A percentile compares a stretch with the other conserved stretches of the same genome.
Conservation (phyloP, 1,139 yeast species). For the Lodderomyces jiufengensis region DNA sequence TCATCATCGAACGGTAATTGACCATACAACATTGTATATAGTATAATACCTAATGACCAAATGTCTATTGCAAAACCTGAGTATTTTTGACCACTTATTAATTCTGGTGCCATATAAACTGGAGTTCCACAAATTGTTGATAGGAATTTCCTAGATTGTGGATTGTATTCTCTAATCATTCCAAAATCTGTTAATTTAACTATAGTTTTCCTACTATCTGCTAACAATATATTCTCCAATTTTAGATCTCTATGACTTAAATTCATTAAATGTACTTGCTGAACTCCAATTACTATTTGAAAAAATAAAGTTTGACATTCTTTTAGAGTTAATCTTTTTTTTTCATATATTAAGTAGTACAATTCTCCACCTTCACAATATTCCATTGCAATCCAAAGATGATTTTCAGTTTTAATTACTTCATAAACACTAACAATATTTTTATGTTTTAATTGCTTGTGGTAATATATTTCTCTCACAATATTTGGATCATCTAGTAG, state of each 20-base stretch:
- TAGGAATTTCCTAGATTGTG: slow-evolving; percentile 50
- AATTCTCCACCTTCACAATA: slow-evolving; percentile 89
- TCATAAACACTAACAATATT: slow-evolving; percentile 85
- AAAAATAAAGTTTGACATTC: slow-evolving; percentile 64
- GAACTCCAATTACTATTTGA: slow-evolving; percentile 79
- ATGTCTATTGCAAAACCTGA: slow-evolving; percentile 82
- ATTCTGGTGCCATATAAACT: slow-evolving; percentile 96
- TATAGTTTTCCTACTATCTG: slow-evolving; percentile 51
- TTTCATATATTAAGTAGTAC: slow-evolving; percentile 64
- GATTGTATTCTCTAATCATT: slow-evolving; percentile 74
- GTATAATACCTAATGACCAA: slow-evolving; percentile 92
- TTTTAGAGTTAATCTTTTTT: slow-evolving; percentile 49
- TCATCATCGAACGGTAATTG: slow-evolving; percentile 92
- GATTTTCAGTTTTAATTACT: slow-evolving; percentile 73
- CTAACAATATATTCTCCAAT: slow-evolving; percentile 78
- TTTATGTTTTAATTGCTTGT: slow-evolving; percentile 78
- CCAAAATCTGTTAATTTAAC: slow-evolving; percentile 91
- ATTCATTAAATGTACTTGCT: slow-evolving; percentile 76
- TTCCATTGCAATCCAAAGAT: slow-evolving; percentile 85
- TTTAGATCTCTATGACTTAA: slow-evolving; percentile 90
- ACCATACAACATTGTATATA: slow-evolving; percentile 85
- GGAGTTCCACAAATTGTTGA: slow-evolving; percentile 93
- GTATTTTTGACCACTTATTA: slow-evolving; percentile 64
- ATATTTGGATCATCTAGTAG: slow-evolving; percentile 79
- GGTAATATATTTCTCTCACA: slow-evolving; percentile 90